Evolutionary conservation across 2,329 filamentous ascomycete species (phyloP), one percentile per base, ranked within the genome.

Genomic region (Aspergillus candidus): DNA sequence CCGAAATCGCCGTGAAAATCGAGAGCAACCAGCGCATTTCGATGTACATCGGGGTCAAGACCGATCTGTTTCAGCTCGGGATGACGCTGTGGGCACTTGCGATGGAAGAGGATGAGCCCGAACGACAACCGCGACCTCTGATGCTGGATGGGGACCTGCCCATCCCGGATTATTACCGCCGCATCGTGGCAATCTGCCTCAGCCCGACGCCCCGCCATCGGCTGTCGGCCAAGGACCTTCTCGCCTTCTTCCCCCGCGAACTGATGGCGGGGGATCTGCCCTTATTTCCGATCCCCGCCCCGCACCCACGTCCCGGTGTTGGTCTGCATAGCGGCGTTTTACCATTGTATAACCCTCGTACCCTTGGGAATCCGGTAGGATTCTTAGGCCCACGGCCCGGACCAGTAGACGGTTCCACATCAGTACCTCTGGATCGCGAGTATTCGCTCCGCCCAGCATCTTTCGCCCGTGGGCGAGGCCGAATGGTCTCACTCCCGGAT

Each of bases 41-140:
- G 36, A 95, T 97, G 84, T 96, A 94, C 60, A 97, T 98, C 61
- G 91, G 93, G 11, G 89, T 96, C 62, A 98, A 98, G 68, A 95
- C 91, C 0, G 93, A 98, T 67, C 74, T 98, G 1, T 98, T 86
- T 59, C 93, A 98, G 67, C 77, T 97, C 4, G 93, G 93, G 4
- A 98, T 98, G 93, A 89, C 95, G 2, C 72, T 98, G 3, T 98
- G 91, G 88, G 88, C 88, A 15, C 71, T 98, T 36, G 91, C 88
- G 1, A 85, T 84, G 60, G 80, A 91, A 53, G 80, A 90, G 44
- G 91, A 97, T 58, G 91, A 97, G 58, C 93, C 93, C 1, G 93
- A 97, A 63, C 76, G 79, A 14, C 82, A 86, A 47, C 78, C 77
- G 34, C 79, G 87, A 14, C 90, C 90, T 0, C 68, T 95, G 47